Conservation (phyloP, 2,329 filamentous ascomycete species). For the Stachybotrys chartarum region DNA sequence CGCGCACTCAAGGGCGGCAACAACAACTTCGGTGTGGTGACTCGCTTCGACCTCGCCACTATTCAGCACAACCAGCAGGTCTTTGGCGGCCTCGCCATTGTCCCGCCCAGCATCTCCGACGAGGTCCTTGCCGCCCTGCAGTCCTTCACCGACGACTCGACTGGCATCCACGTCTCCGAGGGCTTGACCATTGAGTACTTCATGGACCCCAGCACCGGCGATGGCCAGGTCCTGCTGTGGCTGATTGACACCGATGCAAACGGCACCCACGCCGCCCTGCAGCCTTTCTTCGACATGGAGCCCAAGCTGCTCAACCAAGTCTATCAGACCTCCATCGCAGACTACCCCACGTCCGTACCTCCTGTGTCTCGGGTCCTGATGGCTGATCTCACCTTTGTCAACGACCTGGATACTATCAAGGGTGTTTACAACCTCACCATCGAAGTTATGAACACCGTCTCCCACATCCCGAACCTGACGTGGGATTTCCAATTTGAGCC, state of each 20-base stretch:
- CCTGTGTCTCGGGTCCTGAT: slow-evolving; percentile 7
- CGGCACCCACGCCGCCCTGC: slow-evolving; percentile 6
- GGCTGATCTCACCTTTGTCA: slow-evolving; percentile 8
- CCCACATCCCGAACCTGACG: slow-evolving; percentile 5
- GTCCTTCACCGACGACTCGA: not conserved
- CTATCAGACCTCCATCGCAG: slow-evolving; percentile 7
- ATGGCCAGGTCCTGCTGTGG: slow-evolving; percentile 8
- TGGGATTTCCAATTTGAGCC: slow-evolving; percentile 11
- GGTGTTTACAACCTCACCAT: slow-evolving; percentile 8
- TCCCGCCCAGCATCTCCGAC: slow-evolving; percentile 10
- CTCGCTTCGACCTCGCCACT: slow-evolving; percentile 8
- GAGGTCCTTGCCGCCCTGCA: not conserved
- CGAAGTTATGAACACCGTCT: slow-evolving; percentile 3
- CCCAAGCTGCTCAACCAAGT: slow-evolving; percentile 10
- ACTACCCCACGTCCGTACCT: slow-evolving; percentile 7
- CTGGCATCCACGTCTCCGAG: slow-evolving; percentile 6
- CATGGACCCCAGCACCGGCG: slow-evolving; percentile 7
- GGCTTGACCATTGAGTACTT: slow-evolving; percentile 13
- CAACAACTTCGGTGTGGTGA: slow-evolving; percentile 13
- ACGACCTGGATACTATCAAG: slow-evolving; percentile 6
- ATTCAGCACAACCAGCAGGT: slow-evolving; percentile 4
- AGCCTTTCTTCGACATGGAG: slow-evolving; percentile 11
- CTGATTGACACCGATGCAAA: slow-evolving; percentile 7
- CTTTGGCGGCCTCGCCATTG: slow-evolving; percentile 31
- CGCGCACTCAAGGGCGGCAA: slow-evolving; percentile 25